These are phyloP conservation scores for Coleophoma eucalyptorum DNA, from an alignment of 2,329 filamentous ascomycete species.

Conservation along the genomic window DNA sequence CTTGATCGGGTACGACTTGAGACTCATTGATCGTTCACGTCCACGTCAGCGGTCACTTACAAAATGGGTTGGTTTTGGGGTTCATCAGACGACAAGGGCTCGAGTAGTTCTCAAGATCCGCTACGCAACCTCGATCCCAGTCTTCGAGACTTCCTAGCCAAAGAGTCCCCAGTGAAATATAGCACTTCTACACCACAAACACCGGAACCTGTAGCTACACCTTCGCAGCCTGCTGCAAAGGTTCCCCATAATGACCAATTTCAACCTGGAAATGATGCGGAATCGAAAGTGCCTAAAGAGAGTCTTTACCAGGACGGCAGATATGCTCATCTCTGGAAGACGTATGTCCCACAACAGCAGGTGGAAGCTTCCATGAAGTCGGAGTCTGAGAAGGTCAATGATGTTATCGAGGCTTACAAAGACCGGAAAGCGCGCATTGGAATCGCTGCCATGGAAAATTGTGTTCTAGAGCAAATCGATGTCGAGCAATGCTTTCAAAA, in stretches of 20 bases:
- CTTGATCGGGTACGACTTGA: too few species aligned
- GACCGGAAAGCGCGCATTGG: slow-evolving; percentile 75
- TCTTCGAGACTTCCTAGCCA: slow-evolving; percentile 61
- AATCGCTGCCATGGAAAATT: slow-evolving; percentile 86
- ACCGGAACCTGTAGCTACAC: slow-evolving; percentile 2
- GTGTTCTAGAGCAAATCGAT: slow-evolving; percentile 78
- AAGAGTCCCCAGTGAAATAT: slow-evolving; percentile 57
- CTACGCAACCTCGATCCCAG: slow-evolving; percentile 59
- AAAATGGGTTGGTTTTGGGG: slow-evolving; percentile 31
- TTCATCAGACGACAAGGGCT: slow-evolving; percentile 14
- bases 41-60: too few species aligned
- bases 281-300: slow-evolving; percentile 26
- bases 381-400: slow-evolving; percentile 75
- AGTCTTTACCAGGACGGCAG: slow-evolving; percentile 66
- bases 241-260: slow-evolving; percentile 5
- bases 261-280: slow-evolving; percentile 3
- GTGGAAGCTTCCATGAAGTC: slow-evolving; percentile 67
- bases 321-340: slow-evolving; percentile 89
- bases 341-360: slow-evolving; percentile 70
- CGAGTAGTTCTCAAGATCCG: slow-evolving; percentile 39
- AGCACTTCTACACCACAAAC: slow-evolving; percentile 11
- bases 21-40: too few species aligned
- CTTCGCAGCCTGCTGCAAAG: slow-evolving; percentile 5
- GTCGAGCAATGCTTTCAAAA: slow-evolving; percentile 78
- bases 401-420: slow-evolving; percentile 82